Evolutionary conservation across 306 rosid species (phyloP).

Genomic region (Betula pendula): DNA sequence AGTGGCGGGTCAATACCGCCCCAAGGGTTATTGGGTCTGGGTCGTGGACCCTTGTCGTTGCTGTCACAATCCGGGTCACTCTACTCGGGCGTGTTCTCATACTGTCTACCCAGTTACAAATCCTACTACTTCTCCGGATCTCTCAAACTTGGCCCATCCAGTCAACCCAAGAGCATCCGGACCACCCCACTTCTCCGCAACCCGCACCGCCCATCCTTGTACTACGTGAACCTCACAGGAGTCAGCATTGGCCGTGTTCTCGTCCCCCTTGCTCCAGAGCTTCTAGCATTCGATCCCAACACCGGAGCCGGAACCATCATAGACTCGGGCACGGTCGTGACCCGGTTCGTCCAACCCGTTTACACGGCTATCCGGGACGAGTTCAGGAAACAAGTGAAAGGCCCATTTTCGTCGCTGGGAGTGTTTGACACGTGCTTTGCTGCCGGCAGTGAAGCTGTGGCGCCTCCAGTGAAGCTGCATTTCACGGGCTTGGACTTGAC

Average conservation of each 20-base stretch:
- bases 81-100: slow-evolving; percentile 73
- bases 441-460: slow-evolving; percentile 43
- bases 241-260: slow-evolving; percentile 62
- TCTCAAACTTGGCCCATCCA: slow-evolving; percentile 70
- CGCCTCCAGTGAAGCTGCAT: slow-evolving; percentile 57
- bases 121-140: slow-evolving; percentile 91
- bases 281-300: slow-evolving; percentile 50
- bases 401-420: slow-evolving; percentile 65
- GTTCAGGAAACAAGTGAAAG: slow-evolving; percentile 70
- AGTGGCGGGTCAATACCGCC: slow-evolving; percentile 66
- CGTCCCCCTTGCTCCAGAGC: slow-evolving; percentile 41
- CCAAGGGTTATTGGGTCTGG: slow-evolving; percentile 84
- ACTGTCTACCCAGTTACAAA: slow-evolving; percentile 86
- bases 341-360: slow-evolving; percentile 66
- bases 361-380: slow-evolving; percentile 74
- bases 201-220: slow-evolving; percentile 79
- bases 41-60: slow-evolving; percentile 78
- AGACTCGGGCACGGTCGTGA: slow-evolving; percentile 85
- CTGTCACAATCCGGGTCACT: slow-evolving; percentile 65
- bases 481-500: slow-evolving; percentile 61
- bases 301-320: slow-evolving; percentile 85
- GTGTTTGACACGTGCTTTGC: slow-evolving; percentile 85
- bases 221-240: slow-evolving; percentile 77
- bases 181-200: slow-evolving; percentile 76
- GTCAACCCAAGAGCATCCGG: slow-evolving; percentile 74